These are phyloP conservation scores for Mychonastes homosphaera DNA, from an alignment of 139 green algal species.

Conservation along the genomic window DNA sequence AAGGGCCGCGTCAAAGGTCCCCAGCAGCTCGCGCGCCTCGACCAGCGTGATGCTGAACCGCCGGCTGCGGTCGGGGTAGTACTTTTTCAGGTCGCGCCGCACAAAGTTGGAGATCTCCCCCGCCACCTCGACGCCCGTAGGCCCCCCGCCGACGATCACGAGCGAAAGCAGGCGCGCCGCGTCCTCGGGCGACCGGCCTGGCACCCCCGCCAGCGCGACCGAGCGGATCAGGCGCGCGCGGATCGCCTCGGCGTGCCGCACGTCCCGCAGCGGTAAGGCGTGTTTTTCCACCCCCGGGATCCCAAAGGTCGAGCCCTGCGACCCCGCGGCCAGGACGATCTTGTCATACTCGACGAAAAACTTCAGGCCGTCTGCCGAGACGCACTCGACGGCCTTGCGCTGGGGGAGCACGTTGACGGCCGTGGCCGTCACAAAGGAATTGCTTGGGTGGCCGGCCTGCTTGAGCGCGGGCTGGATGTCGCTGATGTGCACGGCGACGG, in stretches of 20 bases:
- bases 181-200: constrained; percentile 22
- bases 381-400: constrained; percentile 29
- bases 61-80: neutral
- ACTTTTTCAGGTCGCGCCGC: constrained; percentile 32
- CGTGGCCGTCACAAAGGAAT: neutral
- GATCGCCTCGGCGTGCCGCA: constrained; percentile 46
- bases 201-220: constrained; percentile 53
- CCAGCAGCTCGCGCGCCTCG: constrained; percentile 65
- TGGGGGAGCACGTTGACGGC: constrained; percentile 24
- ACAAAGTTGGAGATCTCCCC: constrained; percentile 71
- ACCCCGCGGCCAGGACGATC: constrained; percentile 66
- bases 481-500: constrained; percentile 51
- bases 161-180: constrained; percentile 54
- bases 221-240: constrained; percentile 55
- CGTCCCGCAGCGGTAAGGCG: constrained; percentile 60
- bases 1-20: constrained; percentile 62
- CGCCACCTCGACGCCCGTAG: constrained; percentile 74
- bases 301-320: constrained; percentile 76
- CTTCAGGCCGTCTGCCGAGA: constrained; percentile 29
- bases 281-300: constrained; percentile 72
- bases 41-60: constrained; percentile 56
- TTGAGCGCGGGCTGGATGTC: constrained; percentile 59
- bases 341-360: constrained; percentile 66
- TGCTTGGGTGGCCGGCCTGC: constrained; percentile 24
- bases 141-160: constrained; percentile 77